A percentile compares a stretch with the other conserved stretches of the same genome.
phyloP scores from a whole-genome alignment of 768 basidiomycete species.

The Pholiota molesta region DNA sequence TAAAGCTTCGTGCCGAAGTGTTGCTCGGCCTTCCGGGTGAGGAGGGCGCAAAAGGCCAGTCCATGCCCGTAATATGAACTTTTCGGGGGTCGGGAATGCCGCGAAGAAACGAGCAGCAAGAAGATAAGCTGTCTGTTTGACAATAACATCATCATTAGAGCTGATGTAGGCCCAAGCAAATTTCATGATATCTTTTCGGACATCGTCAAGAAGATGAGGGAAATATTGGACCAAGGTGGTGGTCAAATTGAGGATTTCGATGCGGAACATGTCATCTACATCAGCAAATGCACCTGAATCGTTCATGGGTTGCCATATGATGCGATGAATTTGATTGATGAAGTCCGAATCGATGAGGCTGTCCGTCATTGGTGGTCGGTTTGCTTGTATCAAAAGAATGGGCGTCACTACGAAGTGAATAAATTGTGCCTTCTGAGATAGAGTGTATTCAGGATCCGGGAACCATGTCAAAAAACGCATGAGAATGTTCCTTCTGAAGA shows the following conservation, averaged over 20 bases:
- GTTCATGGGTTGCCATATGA: slow-evolving; percentile 82
- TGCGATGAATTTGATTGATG: slow-evolving; percentile 66
- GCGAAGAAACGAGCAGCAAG: slow-evolving; percentile 92
- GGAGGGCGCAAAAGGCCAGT: slow-evolving; percentile 83
- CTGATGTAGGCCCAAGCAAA: slow-evolving; percentile 90
- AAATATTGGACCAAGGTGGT: slow-evolving; percentile 88
- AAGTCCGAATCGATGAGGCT: slow-evolving; percentile 75
- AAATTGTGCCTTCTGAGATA: slow-evolving; percentile 78
- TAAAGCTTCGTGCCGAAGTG: slow-evolving; percentile 82
- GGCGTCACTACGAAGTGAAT: slow-evolving; percentile 88
- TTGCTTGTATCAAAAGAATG: slow-evolving; percentile 77
- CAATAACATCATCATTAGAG: slow-evolving; percentile 78
- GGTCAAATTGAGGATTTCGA: slow-evolving; percentile 90
- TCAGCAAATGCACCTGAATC: slow-evolving; percentile 53
- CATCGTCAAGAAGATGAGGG: slow-evolving; percentile 74
- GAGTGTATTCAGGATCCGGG: slow-evolving; percentile 59
- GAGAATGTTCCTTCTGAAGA: slow-evolving; percentile 81
- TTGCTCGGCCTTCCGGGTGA: slow-evolving; percentile 68
- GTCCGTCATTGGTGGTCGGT: slow-evolving; percentile 50
- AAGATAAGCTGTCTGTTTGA: slow-evolving; percentile 91
- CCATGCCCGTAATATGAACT: slow-evolving; percentile 92
- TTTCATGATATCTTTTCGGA: slow-evolving; percentile 90
- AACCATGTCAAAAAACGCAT: slow-evolving; percentile 89
- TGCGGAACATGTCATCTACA: slow-evolving; percentile 83
- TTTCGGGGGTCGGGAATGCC: slow-evolving; percentile 84